These are phyloP conservation scores for Curvularia verruculosa DNA, from an alignment of 2,329 filamentous ascomycete genomes.

Conservation along the genomic window DNA sequence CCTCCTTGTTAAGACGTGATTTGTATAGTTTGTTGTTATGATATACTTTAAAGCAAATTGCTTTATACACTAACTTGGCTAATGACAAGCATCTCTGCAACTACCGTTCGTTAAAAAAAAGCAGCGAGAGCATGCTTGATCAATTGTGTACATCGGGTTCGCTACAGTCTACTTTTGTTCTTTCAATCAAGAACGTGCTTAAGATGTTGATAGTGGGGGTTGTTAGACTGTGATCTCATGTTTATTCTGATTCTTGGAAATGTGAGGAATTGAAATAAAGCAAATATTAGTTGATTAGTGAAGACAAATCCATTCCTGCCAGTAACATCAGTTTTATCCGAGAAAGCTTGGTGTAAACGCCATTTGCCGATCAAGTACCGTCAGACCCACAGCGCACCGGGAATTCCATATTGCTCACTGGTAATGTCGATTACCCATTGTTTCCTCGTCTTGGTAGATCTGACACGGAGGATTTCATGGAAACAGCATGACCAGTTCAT, in stretches of 20 bases:
- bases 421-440: constrained; percentile 5
- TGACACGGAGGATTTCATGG: not conserved
- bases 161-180: not conserved
- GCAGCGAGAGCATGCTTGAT: no score
- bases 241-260: not conserved
- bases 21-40: not conserved
- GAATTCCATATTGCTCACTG: constrained; percentile 9
- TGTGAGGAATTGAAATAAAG: not conserved
- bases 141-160: no score
- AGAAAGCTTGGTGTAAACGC: not conserved
- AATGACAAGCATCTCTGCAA: not conserved
- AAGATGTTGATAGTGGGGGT: not conserved
- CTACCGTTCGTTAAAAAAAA: no score
- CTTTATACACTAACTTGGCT: not conserved
- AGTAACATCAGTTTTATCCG: not conserved
- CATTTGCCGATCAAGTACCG: not conserved
- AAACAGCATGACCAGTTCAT: not conserved
- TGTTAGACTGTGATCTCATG: not conserved
- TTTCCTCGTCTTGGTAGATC: not conserved
- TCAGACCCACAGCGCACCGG: not conserved
- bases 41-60: not conserved
- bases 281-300: not conserved
- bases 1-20: not conserved
- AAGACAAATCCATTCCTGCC: not conserved
- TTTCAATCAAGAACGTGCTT: not conserved